Evolutionary conservation across 1,284 basidiomycete genomes (phyloP), one percentile per base, ranked within the genome.

Genomic region (Cryptococcus sp.): DNA sequence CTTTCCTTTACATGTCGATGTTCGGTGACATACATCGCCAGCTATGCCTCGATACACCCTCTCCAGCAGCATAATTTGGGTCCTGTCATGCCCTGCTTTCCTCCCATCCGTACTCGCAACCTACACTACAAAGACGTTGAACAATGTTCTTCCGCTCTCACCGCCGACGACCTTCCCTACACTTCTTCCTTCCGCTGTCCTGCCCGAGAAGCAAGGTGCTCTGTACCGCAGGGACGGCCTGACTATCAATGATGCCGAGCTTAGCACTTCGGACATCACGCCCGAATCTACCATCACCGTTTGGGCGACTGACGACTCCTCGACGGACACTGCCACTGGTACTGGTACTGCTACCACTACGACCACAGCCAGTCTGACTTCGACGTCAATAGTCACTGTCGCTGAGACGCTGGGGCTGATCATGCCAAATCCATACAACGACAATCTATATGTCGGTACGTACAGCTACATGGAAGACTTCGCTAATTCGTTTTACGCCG

Each of bases 391-490:
- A 15, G 59, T 76, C 4, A 67, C 66, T 3, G 45, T 77, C 13
- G 69, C 66, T 3, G 64, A 55, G 22, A 69, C 64, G 11, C 71
- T 79, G 49, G 78, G 76, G 0, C 57, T 79, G 38, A 74, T 79
- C 56, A 73, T 79, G 73, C 78, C 78, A 3, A 67, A 75, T 53
- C 78, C 78, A 3, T 67, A 61, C 54, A 43, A 57, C 49, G 60
- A 20, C 43, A 73, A 6, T 77, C 75, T 57, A 66, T 65, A 13
- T 70, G 76, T 76, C 47, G 60, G 68, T 58, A 42, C 23, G 50
- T 47, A 30, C 10, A 41, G 41, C n/a, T 50, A 47, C 13, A n/a
- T 3, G 5, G 17, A 19, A 4, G n/a, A 15, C 25, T 35, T 8
- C 11, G n/a, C 25, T 17, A n/a, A 16, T 11, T n/a, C 16, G 20